Conservation (phyloP, 139 green algal species). For the Pedinophyceae sp. region DNA sequence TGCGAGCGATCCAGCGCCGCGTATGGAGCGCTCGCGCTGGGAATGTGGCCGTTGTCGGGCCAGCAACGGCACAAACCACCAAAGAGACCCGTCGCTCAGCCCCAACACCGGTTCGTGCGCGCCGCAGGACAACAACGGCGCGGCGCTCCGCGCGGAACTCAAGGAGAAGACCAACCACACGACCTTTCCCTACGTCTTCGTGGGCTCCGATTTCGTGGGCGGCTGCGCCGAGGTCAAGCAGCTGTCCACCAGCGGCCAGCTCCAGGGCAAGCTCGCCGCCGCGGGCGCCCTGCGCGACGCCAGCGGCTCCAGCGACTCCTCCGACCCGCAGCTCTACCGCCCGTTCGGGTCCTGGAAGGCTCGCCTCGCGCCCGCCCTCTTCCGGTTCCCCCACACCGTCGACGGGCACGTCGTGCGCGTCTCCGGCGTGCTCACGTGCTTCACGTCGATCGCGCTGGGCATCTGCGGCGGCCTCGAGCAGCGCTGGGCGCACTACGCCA, state of each 20-base stretch:
- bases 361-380: slow-evolving; percentile 4
- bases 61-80: neutral
- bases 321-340: too few species aligned
- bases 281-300: neutral
- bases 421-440: slow-evolving; percentile 12
- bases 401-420: slow-evolving; percentile 20
- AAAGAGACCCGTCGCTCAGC: too few species aligned
- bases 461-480: slow-evolving; percentile 18
- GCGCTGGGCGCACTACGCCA: slow-evolving; percentile 9
- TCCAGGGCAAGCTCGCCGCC: slow-evolving; percentile 11
- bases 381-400: slow-evolving; percentile 26
- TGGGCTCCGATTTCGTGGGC: slow-evolving; percentile 14
- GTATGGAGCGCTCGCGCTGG: neutral
- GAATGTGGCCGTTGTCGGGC: neutral
- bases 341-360: neutral
- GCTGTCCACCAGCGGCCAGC: slow-evolving; percentile 14
- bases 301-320: too few species aligned
- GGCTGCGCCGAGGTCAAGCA: slow-evolving; percentile 27
- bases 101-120: too few species aligned
- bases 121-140: too few species aligned
- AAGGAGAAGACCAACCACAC: slow-evolving; percentile 19
- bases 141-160: slow-evolving; percentile 14
- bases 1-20: neutral
- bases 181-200: slow-evolving; percentile 25
- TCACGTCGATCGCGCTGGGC: slow-evolving; percentile 14